Base-by-base conservation (phyloP, 768 basidiomycete species). In the Amanita fuliginea region DNA sequence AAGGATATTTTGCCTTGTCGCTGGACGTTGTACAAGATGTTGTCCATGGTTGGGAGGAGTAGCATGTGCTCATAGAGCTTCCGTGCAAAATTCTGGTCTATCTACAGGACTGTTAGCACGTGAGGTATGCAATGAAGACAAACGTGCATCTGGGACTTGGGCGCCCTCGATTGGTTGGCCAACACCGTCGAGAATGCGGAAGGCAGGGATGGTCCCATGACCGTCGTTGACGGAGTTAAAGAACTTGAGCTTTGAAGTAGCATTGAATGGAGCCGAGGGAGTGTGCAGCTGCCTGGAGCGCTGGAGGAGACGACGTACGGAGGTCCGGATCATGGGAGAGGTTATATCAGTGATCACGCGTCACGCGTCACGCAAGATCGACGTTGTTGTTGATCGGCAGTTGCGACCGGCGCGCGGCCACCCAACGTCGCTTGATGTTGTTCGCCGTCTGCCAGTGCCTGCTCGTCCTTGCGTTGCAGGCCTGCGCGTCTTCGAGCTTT, bases 1-100 rank as follows among this genome's bases (percentile, higher is more conserved):
- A 91, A 92, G 4, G 86, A 86, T 56, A 90, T 90, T 65, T 89
- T 90, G 22, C 93, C 93, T 63, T 97, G 93, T 6, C 93, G 78
- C 61, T 97, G 93, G 7, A 93, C 81, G 57, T 93, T 93, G 65
- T 92, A 88, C 13, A 97, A 72, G 32, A 95, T 71, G 55, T 82
- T 92, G 67, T 96, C 93, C 61, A 94, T 67, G 35, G 81, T 79
- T 0, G 93, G 93, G 48, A 90, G 67, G 26, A 88, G 71, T 49
- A 77, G 76, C 85, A 90, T 91, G 51, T 82, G 68, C 62, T 85
- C 81, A 57, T 88, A 93, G 72, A 92, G 64, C 58, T 67, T 81
- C 46, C 71, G 77, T 8, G 86, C 86, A 55, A 83, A 68, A 11
- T 73, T 70, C 60, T 81, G 69, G 57, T 83, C 81, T 54, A 91